Base-by-base conservation (phyloP, 768 basidiomycete species). In the Mycena belliarum region DNA sequence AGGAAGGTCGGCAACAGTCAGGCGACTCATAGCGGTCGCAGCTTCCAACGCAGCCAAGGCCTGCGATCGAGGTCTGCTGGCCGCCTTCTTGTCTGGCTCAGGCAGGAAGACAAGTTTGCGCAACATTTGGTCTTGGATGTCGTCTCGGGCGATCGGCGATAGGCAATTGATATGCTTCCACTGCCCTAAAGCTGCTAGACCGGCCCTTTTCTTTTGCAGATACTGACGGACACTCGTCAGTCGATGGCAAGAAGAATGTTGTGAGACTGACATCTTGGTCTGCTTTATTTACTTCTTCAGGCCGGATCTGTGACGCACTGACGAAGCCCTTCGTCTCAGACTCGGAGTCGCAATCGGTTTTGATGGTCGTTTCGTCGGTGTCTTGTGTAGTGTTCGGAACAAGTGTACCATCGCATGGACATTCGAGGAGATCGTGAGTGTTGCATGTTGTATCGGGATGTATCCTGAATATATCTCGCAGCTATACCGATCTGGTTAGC, bases 391-490 rank as follows among this genome's bases (percentile, higher is more conserved):
- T 61, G 2, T 70, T 71, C 24, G 73, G 72, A 4, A 68, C 64
- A 21, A 62, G 61, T n/a, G 64, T 69, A 20, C 67, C 68, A 49
- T 80, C 82, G 62, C 93, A 96, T 12, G 75, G 76, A 67, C 95
- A 98, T 57, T 84, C 88, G 15, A 98, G 78, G 18, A 98, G 79
- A 63, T 98, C 96, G 65, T 98, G 96, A 2, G 95, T 98, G 59
- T 95, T 89, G 74, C 93, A 95, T 9, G 79, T 74, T 0, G 93
- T 95, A 52, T 86, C 76, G 0, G 79, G 75, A 72, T 95, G 85
- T 42, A 97, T 78, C n/a, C 86, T 87, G 73, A 98, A 98, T 62
- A 98, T 91, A 70, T 95, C 93, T 35, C 88, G 87, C 41, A 98
- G 83, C 91, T 98, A 68, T 21, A 47, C 60, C 16, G 25, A 29